These are phyloP conservation scores for Candida xiaguanensis DNA, from an alignment of 805 yeast genomes.

Conservation along the genomic window DNA sequence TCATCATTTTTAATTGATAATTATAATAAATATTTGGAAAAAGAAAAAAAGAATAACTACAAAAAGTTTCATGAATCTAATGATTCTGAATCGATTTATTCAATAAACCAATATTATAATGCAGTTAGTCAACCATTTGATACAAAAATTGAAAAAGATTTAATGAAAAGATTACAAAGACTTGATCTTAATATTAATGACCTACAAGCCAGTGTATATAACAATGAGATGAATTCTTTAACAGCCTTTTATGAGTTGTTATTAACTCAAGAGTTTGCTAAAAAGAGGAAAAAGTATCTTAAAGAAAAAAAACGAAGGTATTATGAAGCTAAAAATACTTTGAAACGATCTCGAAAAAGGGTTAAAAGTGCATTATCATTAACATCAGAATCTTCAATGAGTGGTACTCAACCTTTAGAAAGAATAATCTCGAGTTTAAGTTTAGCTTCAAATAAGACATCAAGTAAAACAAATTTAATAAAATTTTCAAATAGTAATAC, in stretches of 20 bases:
- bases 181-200: conserved; percentile 62
- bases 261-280: conserved; percentile 47
- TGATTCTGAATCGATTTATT: conserved; percentile 35
- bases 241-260: conserved; percentile 74
- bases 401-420: conserved; percentile 33
- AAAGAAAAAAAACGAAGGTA: conserved; percentile 29
- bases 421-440: conserved; percentile 35
- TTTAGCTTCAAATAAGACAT: conserved; percentile 21
- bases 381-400: conserved; percentile 24
- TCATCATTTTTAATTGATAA: conserved; percentile 32
- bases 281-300: conserved; percentile 29
- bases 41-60: conserved; percentile 6
- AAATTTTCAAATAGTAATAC: conserved; percentile 5
- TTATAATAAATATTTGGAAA: conserved; percentile 23
- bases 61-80: conserved; percentile 12
- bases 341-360: conserved; percentile 26
- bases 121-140: conserved; percentile 41
- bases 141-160: conserved; percentile 57
- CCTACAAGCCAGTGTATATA: conserved; percentile 53
- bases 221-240: conserved; percentile 63
- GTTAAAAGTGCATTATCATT: conserved; percentile 36
- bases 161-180: conserved; percentile 56
- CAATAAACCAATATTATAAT: conserved; percentile 37
- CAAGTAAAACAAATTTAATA: conserved; percentile 10
- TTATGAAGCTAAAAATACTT: conserved; percentile 28